Percentiles rank a stretch among this genome's conserved stretches.
Conservation (phyloP, 768 basidiomycete species). For the Pleurotus cornucopiae region DNA sequence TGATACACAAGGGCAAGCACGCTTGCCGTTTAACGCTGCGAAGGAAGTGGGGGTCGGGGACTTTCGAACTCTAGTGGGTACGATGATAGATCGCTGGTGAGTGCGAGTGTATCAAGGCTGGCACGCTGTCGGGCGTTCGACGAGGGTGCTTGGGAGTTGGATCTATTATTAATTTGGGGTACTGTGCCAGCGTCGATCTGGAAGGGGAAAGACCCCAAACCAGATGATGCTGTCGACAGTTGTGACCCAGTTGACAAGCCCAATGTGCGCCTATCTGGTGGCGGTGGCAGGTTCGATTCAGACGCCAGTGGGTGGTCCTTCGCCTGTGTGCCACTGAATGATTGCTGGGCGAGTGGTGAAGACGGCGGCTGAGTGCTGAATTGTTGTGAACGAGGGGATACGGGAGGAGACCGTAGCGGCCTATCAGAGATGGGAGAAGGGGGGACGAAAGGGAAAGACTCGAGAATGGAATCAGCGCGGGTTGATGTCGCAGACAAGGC, state of each 20-base stretch:
- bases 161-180: slow-evolving; percentile 21
- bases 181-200: slow-evolving; percentile 66
- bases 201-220: slow-evolving; percentile 84
- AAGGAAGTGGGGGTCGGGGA: background rate
- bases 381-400: slow-evolving; percentile 67
- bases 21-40: slow-evolving; percentile 1
- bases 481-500: slow-evolving; percentile 66
- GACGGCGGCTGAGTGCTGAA: slow-evolving; percentile 21
- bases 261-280: slow-evolving; percentile 58
- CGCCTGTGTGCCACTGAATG: slow-evolving; percentile 22
- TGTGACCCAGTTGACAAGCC: slow-evolving; percentile 77
- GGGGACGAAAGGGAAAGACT: slow-evolving; percentile 86
- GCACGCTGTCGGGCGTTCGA: slow-evolving; percentile 59
- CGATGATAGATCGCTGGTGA: slow-evolving; percentile 80
- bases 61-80: slow-evolving; percentile 74
- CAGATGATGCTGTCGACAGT: slow-evolving; percentile 72
- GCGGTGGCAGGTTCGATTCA: slow-evolving; percentile 36
- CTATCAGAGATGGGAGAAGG: slow-evolving; percentile 86
- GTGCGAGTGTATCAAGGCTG: slow-evolving; percentile 79
- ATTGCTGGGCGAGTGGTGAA: slow-evolving; percentile 58
- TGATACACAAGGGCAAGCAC: slow-evolving; percentile 3
- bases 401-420: slow-evolving; percentile 69
- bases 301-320: slow-evolving; percentile 16
- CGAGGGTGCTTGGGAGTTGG: slow-evolving; percentile 23
- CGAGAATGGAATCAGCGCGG: slow-evolving; percentile 78